Base-by-base conservation (phyloP, 2,329 filamentous ascomycete species). In the Shiraia bambusicola region DNA sequence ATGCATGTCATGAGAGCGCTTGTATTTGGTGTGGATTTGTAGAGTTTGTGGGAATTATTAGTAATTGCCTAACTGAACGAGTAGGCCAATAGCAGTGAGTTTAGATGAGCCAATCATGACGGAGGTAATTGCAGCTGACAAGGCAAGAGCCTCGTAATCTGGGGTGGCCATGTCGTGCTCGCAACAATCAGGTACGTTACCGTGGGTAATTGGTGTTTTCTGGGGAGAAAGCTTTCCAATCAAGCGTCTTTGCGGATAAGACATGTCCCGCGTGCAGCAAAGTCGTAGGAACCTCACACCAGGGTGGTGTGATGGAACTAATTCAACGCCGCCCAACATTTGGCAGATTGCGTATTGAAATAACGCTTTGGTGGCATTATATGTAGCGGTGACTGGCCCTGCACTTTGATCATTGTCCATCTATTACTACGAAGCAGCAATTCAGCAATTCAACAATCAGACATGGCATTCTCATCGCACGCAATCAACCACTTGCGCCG, bases 401-500 rank as follows among this genome's bases (percentile, higher is more conserved):
- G 19, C n/a, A n/a, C n/a, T n/a, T n/a, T n/a, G n/a, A n/a, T n/a
- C n/a, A n/a, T n/a, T n/a, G n/a, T n/a, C n/a, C n/a, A n/a, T n/a
- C n/a, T n/a, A n/a, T n/a, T n/a, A n/a, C n/a, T n/a, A n/a, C n/a
- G n/a, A n/a, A n/a, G n/a, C n/a, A n/a, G n/a, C n/a, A 8, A 22
- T 8, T 22, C 8, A 22, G 15, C 24, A 15, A 24, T 19, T 34
- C 24, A 36, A 12, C 31, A 12, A 30, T 19, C 22, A 44, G 57
- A 37, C 38, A 69, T 67, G 65, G 54, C 60, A 6, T 25, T 64
- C 39, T 53, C 61, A 30, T 54, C 63, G 41, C 63, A 66, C 42
- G 56, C 58, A 22, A 31, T 66, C 29, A 42, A 55, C 34, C 59
- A 63, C 14, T 40, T 69, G 26, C 61, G 67, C 33, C 65, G 59